Evolutionary conservation across 2,329 filamentous ascomycete species (phyloP), one percentile per base, ranked within the genome.

Genomic region (Sporothrix curviconia): DNA sequence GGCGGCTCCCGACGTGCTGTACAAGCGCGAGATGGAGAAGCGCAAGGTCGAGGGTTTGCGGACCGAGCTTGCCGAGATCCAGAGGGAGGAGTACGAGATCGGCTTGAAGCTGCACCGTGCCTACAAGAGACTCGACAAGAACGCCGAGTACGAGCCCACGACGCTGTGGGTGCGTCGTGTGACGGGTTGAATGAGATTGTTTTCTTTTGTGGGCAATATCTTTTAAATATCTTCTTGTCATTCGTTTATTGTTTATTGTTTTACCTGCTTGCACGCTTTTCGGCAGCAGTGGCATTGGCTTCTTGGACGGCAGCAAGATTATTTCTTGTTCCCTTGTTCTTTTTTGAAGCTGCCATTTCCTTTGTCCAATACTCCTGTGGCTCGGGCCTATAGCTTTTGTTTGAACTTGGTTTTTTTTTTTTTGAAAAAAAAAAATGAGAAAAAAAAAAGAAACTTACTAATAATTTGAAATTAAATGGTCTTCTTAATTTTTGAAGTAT

Each of bases 81-180:
- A 83, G 70, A 79, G 84, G 62, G 85, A 92, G 69, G 86, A 91
- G 70, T 87, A 92, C 66, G 88, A 94, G 57, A 72, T 92, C 42
- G 89, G 89, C 1, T 72, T 94, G 65, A 86, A 85, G 69, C 75
- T 94, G 56, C 83, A 89, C 68, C 76, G 87, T 22, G 85, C 87
- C 9, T 86, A 88, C 72, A 92, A 90, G 74, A 80, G 89, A 49
- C 78, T 84, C 64, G 87, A 92, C 65, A 81, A 85, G 62, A 80
- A 86, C 54, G 78, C 78, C 2, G 76, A 78, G 34, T 86, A 78
- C 65, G 84, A 89, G 65, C 82, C 82, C 11, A 86, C 84, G 0
- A 81, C 81, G 30, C 72, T 95, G 9, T 95, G 90, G 90, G 87
- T 95, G 51, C 81, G 86, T 66, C 79, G 90, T 62, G 85, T 91